Percentiles rank a stretch among this genome's conserved stretches.
phyloP scores from a whole-genome alignment of 2,329 filamentous ascomycete species.

The Aspergillus fumigatiaffinis region DNA sequence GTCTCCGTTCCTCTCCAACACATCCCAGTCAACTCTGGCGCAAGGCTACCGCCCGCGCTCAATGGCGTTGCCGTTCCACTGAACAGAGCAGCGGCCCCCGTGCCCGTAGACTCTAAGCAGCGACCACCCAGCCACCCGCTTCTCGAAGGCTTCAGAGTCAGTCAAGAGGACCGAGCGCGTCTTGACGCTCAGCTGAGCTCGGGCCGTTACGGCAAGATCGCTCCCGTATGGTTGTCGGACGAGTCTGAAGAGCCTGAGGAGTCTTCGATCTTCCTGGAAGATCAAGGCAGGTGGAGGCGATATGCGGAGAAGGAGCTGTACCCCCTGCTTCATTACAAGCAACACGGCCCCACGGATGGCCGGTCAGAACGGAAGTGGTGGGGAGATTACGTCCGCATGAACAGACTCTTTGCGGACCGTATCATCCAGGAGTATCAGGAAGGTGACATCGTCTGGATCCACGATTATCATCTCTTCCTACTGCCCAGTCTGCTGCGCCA shows the following conservation, averaged over 20 bases:
- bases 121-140: constrained; percentile 56
- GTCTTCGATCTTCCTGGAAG: constrained; percentile 62
- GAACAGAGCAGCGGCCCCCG: constrained; percentile 73
- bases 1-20: constrained; percentile 27
- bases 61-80: constrained; percentile 43
- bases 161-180: constrained; percentile 63
- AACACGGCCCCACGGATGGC: constrained; percentile 84
- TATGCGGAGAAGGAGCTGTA: constrained; percentile 92
- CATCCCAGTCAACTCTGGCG: constrained; percentile 22
- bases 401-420: constrained; percentile 83
- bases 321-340: constrained; percentile 93
- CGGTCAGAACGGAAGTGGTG: constrained; percentile 77
- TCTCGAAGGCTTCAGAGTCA: constrained; percentile 67
- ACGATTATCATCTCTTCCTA: constrained; percentile 91
- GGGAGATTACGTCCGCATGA: constrained; percentile 91
- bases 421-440: constrained; percentile 88
- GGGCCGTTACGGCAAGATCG: constrained; percentile 70
- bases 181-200: constrained; percentile 71
- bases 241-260: constrained; percentile 67
- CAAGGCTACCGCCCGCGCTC: constrained; percentile 27
- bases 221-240: constrained; percentile 87
- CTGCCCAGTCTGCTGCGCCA: constrained; percentile 86
- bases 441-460: constrained; percentile 86
- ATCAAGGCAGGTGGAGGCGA: constrained; percentile 80
- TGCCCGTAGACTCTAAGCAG: constrained; percentile 64